These are phyloP conservation scores for Coemansia aciculifera DNA, from an alignment of 192 early-diverging fungal genomes.

Conservation along the genomic window DNA sequence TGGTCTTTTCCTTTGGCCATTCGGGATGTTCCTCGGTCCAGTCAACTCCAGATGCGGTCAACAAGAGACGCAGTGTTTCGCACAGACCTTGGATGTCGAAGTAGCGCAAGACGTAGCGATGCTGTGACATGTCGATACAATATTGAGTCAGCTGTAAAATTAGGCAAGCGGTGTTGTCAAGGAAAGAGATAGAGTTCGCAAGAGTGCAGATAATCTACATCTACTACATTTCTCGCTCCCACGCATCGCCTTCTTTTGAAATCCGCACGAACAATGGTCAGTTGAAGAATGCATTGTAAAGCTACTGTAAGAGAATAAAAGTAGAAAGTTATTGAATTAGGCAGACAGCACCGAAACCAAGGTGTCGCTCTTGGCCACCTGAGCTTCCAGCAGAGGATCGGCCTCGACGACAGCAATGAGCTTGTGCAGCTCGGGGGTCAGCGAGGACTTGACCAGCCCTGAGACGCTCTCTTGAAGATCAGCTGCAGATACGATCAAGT, in stretches of 20 bases:
- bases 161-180: background rate
- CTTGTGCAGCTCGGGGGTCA: constrained; percentile 27
- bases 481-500: background rate
- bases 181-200: background rate
- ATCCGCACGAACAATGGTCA: background rate
- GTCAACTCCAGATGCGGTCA: constrained; percentile 38
- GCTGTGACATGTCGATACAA: background rate
- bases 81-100: constrained; percentile 25
- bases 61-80: constrained; percentile 37
- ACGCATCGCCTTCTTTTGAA: background rate
- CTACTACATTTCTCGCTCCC: background rate
- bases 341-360: background rate
- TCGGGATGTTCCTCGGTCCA: constrained; percentile 39
- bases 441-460: background rate
- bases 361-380: background rate
- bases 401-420: constrained; percentile 19
- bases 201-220: too few species aligned
- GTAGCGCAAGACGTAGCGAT: constrained; percentile 38
- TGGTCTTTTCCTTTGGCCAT: constrained; percentile 35
- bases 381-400: background rate
- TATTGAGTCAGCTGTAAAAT: background rate
- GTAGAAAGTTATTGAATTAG: background rate
- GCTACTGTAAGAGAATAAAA: background rate
- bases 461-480: background rate
- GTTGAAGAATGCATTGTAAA: background rate